Evolutionary conservation across 805 yeast species (phyloP), one percentile per base, ranked within the genome.

Genomic region (Cephaloascus albidus): DNA sequence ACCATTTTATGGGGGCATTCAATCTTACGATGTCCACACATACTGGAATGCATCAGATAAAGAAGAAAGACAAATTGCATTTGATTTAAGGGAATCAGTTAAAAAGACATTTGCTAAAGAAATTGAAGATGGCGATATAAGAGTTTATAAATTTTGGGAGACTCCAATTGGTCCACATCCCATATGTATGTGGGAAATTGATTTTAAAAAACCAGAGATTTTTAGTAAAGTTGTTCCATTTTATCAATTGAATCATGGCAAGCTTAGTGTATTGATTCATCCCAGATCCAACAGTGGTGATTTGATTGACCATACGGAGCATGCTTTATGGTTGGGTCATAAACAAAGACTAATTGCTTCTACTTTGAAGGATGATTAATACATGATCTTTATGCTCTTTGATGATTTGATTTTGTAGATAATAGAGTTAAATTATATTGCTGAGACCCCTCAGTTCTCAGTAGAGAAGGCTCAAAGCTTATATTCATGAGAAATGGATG

Each of bases 141-240:
- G 74, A 40, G 61, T 73, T 3, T 61, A 64, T 53, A 63, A 63
- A 41, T 55, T 70, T 23, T 70, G 72, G 65, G 69, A 68, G 31
- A 53, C 55, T 34, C 70, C 76, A 19, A 50, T 76, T 20, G 83
- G 83, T 0, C 82, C 83, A 2, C 81, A 76, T 45, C 78, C 81
- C 0, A 55, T 68, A 23, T 68, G 63, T 31, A 76, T 76, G 81
- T 76, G 74, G 62, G 81, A 76, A 48, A 47, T 69, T 20, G 82
- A 76, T 52, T 70, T 73, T 41, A 55, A 61, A 26, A 65, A 57
- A 6, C 72, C 78, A 0, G 72, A 60, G 23, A 47, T 68, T 5
- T 74, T 74, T 44, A 53, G 61, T 2, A 59, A 58, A 27, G 43
- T 75, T 15, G 64, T 76, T 20, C 72, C 74, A 8, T 76, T 63